Conservation (phyloP, 2,329 filamentous ascomycete genomes). For the Epichloe festucae region DNA sequence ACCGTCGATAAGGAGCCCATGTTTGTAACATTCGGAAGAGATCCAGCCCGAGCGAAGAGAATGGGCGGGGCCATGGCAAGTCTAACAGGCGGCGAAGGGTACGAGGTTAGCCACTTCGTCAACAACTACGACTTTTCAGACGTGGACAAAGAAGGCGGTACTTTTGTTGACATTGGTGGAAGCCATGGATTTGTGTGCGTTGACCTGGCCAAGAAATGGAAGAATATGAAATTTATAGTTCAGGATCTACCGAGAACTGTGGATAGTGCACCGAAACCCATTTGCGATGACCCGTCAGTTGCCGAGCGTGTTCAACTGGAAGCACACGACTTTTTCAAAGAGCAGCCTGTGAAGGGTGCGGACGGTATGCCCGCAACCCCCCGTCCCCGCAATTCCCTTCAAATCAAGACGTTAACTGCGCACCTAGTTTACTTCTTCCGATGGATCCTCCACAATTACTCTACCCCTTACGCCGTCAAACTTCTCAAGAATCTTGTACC, state of each 20-base stretch:
- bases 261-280: constrained; percentile 30
- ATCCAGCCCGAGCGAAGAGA: constrained; percentile 31
- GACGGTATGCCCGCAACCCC: constrained; percentile 27
- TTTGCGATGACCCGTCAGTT: constrained; percentile 25
- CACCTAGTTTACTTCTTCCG: constrained; percentile 41
- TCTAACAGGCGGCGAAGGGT: constrained; percentile 42
- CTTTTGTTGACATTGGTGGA: constrained; percentile 46
- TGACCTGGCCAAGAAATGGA: constrained; percentile 38
- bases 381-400: no score
- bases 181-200: constrained; percentile 44
- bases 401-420: not conserved
- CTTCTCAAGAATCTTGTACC: constrained; percentile 39
- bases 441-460: constrained; percentile 50
- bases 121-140: constrained; percentile 40
- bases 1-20: constrained; percentile 39
- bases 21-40: constrained; percentile 39
- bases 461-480: constrained; percentile 35
- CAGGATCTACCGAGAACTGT: constrained; percentile 40
- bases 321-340: constrained; percentile 44
- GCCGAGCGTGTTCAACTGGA: constrained; percentile 28
- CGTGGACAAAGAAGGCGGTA: constrained; percentile 30
- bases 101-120: constrained; percentile 39
- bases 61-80: constrained; percentile 44
- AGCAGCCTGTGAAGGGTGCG: constrained; percentile 38
- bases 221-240: constrained; percentile 40